Conservation (phyloP, 1,284 basidiomycete genomes). For the Spongiforma sp. region DNA sequence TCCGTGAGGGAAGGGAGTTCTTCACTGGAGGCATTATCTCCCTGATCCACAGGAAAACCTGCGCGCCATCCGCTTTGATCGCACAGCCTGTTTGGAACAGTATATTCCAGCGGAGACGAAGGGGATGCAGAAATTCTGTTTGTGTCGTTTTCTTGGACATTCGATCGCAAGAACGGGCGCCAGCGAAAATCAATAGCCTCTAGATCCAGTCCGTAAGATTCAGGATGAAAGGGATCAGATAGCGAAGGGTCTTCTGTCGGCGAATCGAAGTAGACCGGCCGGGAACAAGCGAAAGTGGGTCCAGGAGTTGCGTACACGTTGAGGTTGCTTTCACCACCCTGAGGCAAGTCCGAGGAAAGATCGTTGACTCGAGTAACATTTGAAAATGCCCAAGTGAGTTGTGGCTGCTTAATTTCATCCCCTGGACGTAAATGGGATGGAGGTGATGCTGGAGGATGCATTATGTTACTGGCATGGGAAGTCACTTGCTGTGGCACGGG, state of each 20-base stretch:
- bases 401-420: slow-evolving; percentile 15
- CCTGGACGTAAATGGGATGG: slow-evolving; percentile 24
- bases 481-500: slow-evolving; percentile 15
- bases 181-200: slow-evolving; percentile 58
- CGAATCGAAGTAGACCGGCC: slow-evolving; percentile 53
- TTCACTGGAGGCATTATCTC: slow-evolving; percentile 16
- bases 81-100: slow-evolving; percentile 11
- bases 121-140: background rate
- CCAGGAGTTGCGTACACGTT: slow-evolving; percentile 39
- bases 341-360: slow-evolving; percentile 22
- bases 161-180: slow-evolving; percentile 44
- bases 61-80: slow-evolving; percentile 25
- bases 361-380: slow-evolving; percentile 10
- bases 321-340: slow-evolving; percentile 7
- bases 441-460: slow-evolving; percentile 14
- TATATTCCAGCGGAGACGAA: slow-evolving; percentile 4
- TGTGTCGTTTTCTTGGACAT: slow-evolving; percentile 13
- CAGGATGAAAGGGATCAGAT: slow-evolving; percentile 46
- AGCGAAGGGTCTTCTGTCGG: slow-evolving; percentile 54
- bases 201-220: slow-evolving; percentile 42
- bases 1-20: slow-evolving; percentile 15
- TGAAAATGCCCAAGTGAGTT: slow-evolving; percentile 11
- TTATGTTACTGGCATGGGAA: slow-evolving; percentile 13
- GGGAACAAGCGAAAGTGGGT: slow-evolving; percentile 34
- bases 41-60: slow-evolving; percentile 18